Base-by-base conservation (phyloP, 768 basidiomycete species). In the Pisolithus tinctorius region DNA sequence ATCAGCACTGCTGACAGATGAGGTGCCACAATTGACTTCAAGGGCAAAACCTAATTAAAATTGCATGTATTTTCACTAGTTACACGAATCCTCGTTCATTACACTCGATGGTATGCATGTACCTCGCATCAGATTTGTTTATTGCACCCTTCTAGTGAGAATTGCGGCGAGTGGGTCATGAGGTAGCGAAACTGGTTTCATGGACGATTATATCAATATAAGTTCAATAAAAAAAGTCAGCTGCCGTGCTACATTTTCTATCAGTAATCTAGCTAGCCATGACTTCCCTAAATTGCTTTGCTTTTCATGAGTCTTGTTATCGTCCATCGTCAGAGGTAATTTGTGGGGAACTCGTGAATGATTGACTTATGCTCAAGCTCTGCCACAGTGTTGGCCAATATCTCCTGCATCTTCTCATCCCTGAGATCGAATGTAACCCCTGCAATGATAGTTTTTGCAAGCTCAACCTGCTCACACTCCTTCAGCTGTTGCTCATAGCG, bases 401-500 rank as follows among this genome's bases (percentile, higher is more conserved):
- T 82, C 4, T 94, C 92, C 62, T 94, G 93, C 26, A 82, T 80
- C 80, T 87, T 93, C 72, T 93, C 87, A 60, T 97, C 93, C 67
- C 80, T 74, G 58, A 98, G 70, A 61, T 76, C 77, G 65, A 84
- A 82, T 65, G 90, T 77, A 57, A 97, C 95, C 69, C 89, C 92
- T 52, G 83, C 81, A 61, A 96, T 88, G 66, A 99, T 87, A 47
- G 76, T 73, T 79, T 86, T 84, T 57, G 93, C 86, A 51, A 99
- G 83, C 47, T 91, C 88, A 30, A 83, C 79, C 80, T 99, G 96
- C 75, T 99, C 93, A 63, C 81, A 86, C 77, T 99, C 94, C 78
- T 96, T 93, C 65, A 83, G 78, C 68, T 94, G 91, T 66, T 96
- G 94, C 77, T 98, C 95, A 71, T 84, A 93, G 67, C 96, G 88